Base-by-base conservation (phyloP, 176 grass and related monocot genomes). In the Puya raimondii region DNA sequence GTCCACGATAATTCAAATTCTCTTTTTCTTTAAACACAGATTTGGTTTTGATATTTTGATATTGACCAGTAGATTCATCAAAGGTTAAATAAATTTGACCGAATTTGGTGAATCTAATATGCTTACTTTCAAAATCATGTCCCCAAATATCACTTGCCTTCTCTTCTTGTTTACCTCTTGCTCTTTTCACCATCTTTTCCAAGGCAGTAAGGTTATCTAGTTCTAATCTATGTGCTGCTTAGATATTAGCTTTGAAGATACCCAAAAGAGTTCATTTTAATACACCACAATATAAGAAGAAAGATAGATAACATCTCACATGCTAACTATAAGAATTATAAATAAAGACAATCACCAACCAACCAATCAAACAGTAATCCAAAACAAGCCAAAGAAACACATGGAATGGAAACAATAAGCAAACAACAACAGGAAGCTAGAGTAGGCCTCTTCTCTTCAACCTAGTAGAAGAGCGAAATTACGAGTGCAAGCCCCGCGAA, bases 391-490 rank as follows among this genome's bases (percentile, higher is more conserved):
- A 12, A 2, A 58, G 56, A 61, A 61, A 16, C 2, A 61, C 17
- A 61, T 61, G 17, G 33, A 66, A 29, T 15, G 63, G 22, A 64
- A 76, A 4, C 50, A 53, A 21, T 25, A 76, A 15, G 49, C 56
- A 50, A 48, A 72, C 6, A 54, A 70, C 13, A 51, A 56, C 33
- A 42, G 10, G 33, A 17, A 11, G 76, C 13, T 13, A 47, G n/a
- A 16, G 4, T n/a, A 21, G 26, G n/a, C 48, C 73, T 49, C 51
- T 51, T 6, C 74, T 54, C 70, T 27, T 66, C 58, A 80, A 57
- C 72, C 73, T 63, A 52, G 69, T 78, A 52, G 80, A 88, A 17
- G 70, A 70, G 51, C 3, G 65, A 67, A 77, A 70, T 0, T 33
- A 29, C 0, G 65, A 50, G 70, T 26, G 77, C 51, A 48, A 74